phyloP scores from a whole-genome alignment of 2,329 filamentous ascomycete species.

The Diplodia scrobiculata region DNA sequence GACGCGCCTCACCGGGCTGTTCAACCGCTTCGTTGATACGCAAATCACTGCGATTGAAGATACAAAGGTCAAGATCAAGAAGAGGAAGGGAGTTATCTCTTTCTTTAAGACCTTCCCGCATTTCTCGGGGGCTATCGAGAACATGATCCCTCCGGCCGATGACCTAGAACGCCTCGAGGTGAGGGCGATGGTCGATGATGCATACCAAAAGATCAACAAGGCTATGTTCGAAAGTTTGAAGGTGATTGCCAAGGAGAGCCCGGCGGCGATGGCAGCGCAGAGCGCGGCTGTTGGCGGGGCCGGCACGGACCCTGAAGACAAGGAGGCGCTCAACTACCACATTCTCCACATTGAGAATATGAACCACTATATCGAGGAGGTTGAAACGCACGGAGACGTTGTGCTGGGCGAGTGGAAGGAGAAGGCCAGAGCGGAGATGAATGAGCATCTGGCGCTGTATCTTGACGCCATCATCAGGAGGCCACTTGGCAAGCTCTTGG shows the following conservation, averaged over 20 bases:
- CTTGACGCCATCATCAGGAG: slow-evolving; percentile 84
- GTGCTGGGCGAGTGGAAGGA: slow-evolving; percentile 82
- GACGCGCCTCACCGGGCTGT: slow-evolving; percentile 70
- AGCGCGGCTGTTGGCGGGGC: slow-evolving; percentile 42
- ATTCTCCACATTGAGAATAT: slow-evolving; percentile 98
- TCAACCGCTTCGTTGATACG: slow-evolving; percentile 88
- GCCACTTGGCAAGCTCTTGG: slow-evolving; percentile 81
- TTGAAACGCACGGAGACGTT: slow-evolving; percentile 71
- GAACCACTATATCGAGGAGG: slow-evolving; percentile 94
- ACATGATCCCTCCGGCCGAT: slow-evolving; percentile 65
- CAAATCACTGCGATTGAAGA: slow-evolving; percentile 96
- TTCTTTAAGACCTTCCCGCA: slow-evolving; percentile 93
- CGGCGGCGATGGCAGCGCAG: slow-evolving; percentile 56
- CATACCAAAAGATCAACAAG: slow-evolving; percentile 85
- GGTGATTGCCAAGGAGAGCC: slow-evolving; percentile 79
- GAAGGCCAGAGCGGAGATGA: slow-evolving; percentile 74
- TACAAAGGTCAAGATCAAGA: slow-evolving; percentile 98
- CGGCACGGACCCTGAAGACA: slow-evolving; percentile 72
- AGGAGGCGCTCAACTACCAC: slow-evolving; percentile 95
- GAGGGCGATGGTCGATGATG: slow-evolving; percentile 76
- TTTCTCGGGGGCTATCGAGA: slow-evolving; percentile 81
- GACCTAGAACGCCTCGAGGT: slow-evolving; percentile 60
- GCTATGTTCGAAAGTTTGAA: slow-evolving; percentile 97
- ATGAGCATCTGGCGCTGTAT: slow-evolving; percentile 85
- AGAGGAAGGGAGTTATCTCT: slow-evolving; percentile 92